Conservation (phyloP, 2,329 filamentous ascomycete species). For the Aotearoamyces nothofagi region DNA sequence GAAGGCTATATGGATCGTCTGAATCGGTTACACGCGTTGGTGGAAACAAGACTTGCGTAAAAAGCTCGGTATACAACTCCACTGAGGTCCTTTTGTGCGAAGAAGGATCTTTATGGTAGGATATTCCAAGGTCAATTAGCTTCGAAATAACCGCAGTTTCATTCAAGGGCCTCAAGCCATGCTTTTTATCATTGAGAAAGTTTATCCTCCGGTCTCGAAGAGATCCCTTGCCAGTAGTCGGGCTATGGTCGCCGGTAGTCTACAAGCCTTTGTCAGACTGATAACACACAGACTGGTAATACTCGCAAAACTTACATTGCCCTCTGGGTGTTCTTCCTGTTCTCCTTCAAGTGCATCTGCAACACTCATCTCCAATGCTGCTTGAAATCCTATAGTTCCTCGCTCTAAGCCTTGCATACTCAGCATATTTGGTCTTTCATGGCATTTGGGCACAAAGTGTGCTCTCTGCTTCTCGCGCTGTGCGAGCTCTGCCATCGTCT, state of each 20-base stretch:
- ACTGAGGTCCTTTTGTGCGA: constrained; percentile 32
- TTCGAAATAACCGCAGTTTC: constrained; percentile 43
- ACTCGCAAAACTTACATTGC: too few species aligned
- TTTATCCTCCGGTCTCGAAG: constrained; percentile 9
- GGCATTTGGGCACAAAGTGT: constrained; percentile 16
- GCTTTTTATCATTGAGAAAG: constrained; percentile 21
- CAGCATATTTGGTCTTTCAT: constrained; percentile 46
- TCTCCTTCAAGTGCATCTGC: constrained; percentile 50
- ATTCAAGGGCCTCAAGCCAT: constrained; percentile 34
- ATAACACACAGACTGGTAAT: too few species aligned
- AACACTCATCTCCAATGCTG: constrained; percentile 49
- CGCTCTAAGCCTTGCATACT: constrained; percentile 58
- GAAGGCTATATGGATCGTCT: constrained; percentile 44
- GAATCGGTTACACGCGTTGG: constrained; percentile 39
- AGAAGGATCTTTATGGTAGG: constrained; percentile 37
- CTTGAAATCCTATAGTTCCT: constrained; percentile 54
- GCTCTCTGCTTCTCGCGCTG: constrained; percentile 10
- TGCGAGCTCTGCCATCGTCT: constrained; percentile 4
- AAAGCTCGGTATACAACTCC: constrained; percentile 47
- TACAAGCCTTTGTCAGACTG: too few species aligned
- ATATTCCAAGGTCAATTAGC: constrained; percentile 33
- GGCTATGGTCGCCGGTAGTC: too few species aligned
- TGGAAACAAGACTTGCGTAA: constrained; percentile 41
- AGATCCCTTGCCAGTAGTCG: too few species aligned
- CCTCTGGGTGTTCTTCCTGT: too few species aligned